Evolutionary conservation across 768 basidiomycete species (phyloP).

Genomic region (Lyophyllum decastes): DNA sequence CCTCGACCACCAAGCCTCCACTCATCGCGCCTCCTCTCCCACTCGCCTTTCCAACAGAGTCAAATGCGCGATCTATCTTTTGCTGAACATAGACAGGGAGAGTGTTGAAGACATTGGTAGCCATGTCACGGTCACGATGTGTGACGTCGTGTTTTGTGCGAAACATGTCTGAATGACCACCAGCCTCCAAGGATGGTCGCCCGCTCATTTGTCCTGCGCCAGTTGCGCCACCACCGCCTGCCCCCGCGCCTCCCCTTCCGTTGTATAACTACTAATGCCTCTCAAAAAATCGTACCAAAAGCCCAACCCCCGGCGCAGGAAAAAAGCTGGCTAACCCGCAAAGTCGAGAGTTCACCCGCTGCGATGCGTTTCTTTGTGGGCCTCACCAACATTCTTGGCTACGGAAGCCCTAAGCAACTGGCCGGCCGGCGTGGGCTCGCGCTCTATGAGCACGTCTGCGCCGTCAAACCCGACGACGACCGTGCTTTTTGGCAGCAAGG

Average conservation of each 20-base stretch:
- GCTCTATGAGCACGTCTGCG: slow-evolving; percentile 60
- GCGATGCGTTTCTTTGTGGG: slow-evolving; percentile 46
- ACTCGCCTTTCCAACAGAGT: slow-evolving; percentile 21
- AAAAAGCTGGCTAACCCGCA: slow-evolving; percentile 57
- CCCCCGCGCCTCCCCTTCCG: not conserved
- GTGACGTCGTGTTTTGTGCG: slow-evolving; percentile 12
- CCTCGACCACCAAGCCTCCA: not conserved
- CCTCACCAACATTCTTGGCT: slow-evolving; percentile 56
- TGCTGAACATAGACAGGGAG: slow-evolving; percentile 43
- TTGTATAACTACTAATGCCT: not conserved
- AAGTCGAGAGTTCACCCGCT: slow-evolving; percentile 50
- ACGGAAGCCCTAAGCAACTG: slow-evolving; percentile 59
- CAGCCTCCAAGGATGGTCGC: slow-evolving; percentile 10
- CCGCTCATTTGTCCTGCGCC: slow-evolving; percentile 13
- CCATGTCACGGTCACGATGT: slow-evolving; percentile 13
- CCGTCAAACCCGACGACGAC: slow-evolving; percentile 59
- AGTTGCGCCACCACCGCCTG: slow-evolving; percentile 10
- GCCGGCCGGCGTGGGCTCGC: slow-evolving; percentile 59
- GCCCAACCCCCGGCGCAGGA: slow-evolving; percentile 11
- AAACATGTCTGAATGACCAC: no score
- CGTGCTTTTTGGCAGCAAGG: slow-evolving; percentile 65
- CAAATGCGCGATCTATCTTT: slow-evolving; percentile 56
- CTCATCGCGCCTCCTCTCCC: no score
- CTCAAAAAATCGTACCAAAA: not conserved
- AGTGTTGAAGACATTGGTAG: slow-evolving; percentile 30